A percentile compares a stretch with the other conserved stretches of the same genome.
Conservation (phyloP, 345 rosid genomes). For the Eucalyptus regnans region DNA sequence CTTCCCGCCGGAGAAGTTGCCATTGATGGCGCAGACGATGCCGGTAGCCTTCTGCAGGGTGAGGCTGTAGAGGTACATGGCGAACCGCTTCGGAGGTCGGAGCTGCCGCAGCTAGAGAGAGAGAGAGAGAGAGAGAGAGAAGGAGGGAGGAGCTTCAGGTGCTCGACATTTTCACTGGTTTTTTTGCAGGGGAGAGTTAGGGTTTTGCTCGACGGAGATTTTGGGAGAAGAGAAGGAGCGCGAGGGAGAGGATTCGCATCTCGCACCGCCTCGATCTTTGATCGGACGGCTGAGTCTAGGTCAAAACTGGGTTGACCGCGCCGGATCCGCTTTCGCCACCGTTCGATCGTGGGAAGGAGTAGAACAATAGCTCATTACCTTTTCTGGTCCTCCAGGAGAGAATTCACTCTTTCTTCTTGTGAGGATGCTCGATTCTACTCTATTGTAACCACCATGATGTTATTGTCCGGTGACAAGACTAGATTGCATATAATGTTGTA, state of each 20-base stretch:
- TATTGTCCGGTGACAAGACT: background rate
- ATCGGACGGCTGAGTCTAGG: background rate
- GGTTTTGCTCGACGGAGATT: background rate
- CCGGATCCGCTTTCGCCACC: background rate
- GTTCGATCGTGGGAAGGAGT: background rate
- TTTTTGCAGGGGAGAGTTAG: background rate
- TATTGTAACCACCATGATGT: too few species aligned
- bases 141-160: background rate
- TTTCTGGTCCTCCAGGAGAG: background rate
- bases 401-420: background rate
- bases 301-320: background rate
- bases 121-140: background rate
- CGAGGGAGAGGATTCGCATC: background rate
- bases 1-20: conserved; percentile 95
- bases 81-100: background rate
- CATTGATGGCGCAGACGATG: conserved; percentile 69
- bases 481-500: too few species aligned
- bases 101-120: background rate
- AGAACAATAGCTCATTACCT: background rate
- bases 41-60: conserved; percentile 95
- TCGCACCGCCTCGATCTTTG: background rate
- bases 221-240: background rate
- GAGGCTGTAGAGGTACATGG: conserved; percentile 88
- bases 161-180: background rate
- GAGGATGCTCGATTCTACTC: too few species aligned